Evolutionary conservation across 768 basidiomycete genomes (phyloP).

Genomic region (Boletus sensibilis): DNA sequence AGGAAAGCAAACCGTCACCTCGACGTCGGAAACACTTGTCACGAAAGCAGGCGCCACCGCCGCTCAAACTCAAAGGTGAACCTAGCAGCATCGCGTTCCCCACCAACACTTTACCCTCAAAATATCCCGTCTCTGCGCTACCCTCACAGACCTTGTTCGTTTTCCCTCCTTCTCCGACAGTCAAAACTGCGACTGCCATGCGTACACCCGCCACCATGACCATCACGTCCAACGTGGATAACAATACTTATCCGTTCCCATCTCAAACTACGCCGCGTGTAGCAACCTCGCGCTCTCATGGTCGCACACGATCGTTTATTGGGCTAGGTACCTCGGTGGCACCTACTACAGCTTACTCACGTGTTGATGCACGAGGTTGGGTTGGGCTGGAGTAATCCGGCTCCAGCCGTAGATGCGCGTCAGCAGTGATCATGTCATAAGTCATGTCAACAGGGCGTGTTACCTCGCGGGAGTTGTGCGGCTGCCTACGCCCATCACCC

Average conservation of each 20-base stretch:
- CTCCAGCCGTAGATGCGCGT: slow-evolving; percentile 5
- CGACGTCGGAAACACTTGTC: slow-evolving; percentile 50
- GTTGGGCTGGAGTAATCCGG: slow-evolving; percentile 48
- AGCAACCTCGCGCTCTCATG: slow-evolving; percentile 62
- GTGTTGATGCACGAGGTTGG: slow-evolving; percentile 83
- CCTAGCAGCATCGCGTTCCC: slow-evolving; percentile 29
- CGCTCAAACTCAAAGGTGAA: slow-evolving; percentile 48
- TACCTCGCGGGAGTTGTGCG: slow-evolving; percentile 10
- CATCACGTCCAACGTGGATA: slow-evolving; percentile 59
- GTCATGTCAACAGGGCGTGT: slow-evolving; percentile 9
- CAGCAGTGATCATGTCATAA: slow-evolving; percentile 8
- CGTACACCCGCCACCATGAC: slow-evolving; percentile 80
- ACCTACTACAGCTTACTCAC: slow-evolving; percentile 79
- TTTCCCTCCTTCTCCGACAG: slow-evolving; percentile 74
- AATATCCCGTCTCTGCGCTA: slow-evolving; percentile 37
- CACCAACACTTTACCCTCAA: slow-evolving; percentile 20
- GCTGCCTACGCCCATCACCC: slow-evolving; percentile 16
- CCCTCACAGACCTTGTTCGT: slow-evolving; percentile 86
- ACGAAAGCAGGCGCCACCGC: slow-evolving; percentile 53
- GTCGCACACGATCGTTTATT: slow-evolving; percentile 73
- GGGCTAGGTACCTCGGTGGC: slow-evolving; percentile 64
- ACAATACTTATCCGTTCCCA: slow-evolving; percentile 51
- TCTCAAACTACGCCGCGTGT: slow-evolving; percentile 65
- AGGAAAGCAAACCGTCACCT: slow-evolving; percentile 30
- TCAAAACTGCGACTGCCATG: slow-evolving; percentile 46